Base-by-base conservation (phyloP, 768 basidiomycete species). In the Pleurotus sapidus region DNA sequence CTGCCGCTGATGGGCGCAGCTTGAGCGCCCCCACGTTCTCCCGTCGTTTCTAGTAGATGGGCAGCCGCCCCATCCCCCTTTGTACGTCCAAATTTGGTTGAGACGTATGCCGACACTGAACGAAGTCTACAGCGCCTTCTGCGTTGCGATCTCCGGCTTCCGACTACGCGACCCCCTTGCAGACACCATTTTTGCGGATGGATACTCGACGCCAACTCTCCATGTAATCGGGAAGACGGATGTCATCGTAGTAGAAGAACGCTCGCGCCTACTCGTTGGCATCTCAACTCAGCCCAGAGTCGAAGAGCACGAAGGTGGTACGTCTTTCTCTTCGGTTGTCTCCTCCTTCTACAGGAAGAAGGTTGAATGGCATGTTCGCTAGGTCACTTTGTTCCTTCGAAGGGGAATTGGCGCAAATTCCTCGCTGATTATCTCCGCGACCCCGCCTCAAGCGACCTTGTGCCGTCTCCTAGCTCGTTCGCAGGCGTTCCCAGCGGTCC, bases 381-480 rank as follows among this genome's bases (percentile, higher is more conserved):
- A 93, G 91, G 91, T 6, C 92, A 95, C 68, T 91, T 92, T 62
- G 84, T 94, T 3, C 93, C 93, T 1, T 87, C 85, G 8, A 90
- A 88, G 63, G 83, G 80, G 1, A 78, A 73, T 43, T 95, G 91
- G 92, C 78, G 88, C 27, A 80, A 78, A 62, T 93, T 95, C 70
- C 73, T 94, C 53, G 77, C 78, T 48, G 81, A 81, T 6, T 94
- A 88, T 67, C 73, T 91, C 61, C 70, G 70, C 56, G 73, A 84
- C 65, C 85, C 85, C 9, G 67, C 63, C 11, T 75, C 71, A 6
- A 54, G 51, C 18, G 39, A 42, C 24, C 62, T 77, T 15, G 67
- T 83, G 2, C 75, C 77, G 11, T 79, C 83, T 12, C 86, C 84
- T 3, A 63, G 64, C 18, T 57, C 61, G 23, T 38, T 54, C 9